Percentiles rank a stretch among this genome's conserved stretches.
phyloP scores from a whole-genome alignment of 257 asterid species.

The Ilex aquifolium region DNA sequence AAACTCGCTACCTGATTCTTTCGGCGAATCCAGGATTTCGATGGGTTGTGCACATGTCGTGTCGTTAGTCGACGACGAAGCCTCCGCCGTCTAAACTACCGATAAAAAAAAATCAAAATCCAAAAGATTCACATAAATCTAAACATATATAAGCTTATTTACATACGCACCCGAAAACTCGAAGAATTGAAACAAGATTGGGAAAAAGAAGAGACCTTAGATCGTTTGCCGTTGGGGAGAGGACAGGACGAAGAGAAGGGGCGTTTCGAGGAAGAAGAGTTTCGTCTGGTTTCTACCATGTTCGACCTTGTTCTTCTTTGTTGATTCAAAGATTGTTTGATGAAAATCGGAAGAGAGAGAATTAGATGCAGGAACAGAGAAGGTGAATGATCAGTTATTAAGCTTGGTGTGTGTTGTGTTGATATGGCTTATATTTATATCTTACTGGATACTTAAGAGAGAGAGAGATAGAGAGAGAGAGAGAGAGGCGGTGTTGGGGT shows the following conservation, averaged over 20 bases:
- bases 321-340: constrained; percentile 5
- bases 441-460: not conserved
- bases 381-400: constrained; percentile 37
- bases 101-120: not conserved
- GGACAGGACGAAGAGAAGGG: constrained; percentile 51
- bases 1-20: constrained; percentile 38
- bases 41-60: constrained; percentile 19
- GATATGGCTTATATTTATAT: too few species aligned
- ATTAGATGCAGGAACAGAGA: constrained; percentile 16
- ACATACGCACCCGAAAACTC: not conserved
- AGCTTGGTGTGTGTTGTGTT: not conserved
- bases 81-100: constrained; percentile 71
- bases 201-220: constrained; percentile 46
- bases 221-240: constrained; percentile 62
- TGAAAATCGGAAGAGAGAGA: not conserved
- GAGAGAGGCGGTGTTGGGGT: too few species aligned
- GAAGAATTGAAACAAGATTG: not conserved
- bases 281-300: constrained; percentile 88
- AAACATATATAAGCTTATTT: constrained; percentile 13
- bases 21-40: constrained; percentile 24
- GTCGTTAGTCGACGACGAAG: constrained; percentile 50
- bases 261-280: constrained; percentile 79
- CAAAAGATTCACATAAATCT: not conserved
- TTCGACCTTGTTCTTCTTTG: constrained; percentile 13
- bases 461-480: not conserved